phyloP scores from a whole-genome alignment of 768 basidiomycete genomes.

The Rubroboletus satanas region DNA sequence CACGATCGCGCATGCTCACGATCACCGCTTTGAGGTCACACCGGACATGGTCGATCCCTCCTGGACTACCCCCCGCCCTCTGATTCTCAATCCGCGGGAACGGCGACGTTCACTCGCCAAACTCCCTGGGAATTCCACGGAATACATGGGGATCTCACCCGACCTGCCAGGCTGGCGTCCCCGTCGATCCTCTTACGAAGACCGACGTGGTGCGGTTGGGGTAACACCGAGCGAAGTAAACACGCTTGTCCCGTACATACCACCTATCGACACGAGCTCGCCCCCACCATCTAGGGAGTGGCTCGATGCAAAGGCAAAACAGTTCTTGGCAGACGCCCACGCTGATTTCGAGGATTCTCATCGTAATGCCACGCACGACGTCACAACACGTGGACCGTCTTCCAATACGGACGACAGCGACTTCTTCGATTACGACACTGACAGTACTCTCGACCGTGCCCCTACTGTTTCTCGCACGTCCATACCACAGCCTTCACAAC shows the following conservation, averaged over 20 bases:
- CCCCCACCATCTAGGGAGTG: conserved; percentile 13
- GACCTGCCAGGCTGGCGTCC: conserved; percentile 21
- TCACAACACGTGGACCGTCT: background rate
- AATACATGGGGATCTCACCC: conserved; percentile 26
- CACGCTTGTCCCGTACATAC: conserved; percentile 23
- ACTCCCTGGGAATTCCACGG: conserved; percentile 11
- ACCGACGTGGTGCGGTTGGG: conserved; percentile 17
- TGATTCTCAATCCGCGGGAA: conserved; percentile 12
- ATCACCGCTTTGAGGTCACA: conserved; percentile 16
- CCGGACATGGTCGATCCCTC: conserved; percentile 12
- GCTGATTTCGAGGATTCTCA: conserved; percentile 8
- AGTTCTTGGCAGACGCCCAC: conserved; percentile 13
- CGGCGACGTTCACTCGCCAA: conserved; percentile 15
- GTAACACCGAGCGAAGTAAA: conserved; percentile 29
- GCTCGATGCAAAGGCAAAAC: conserved; percentile 17
- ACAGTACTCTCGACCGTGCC: conserved; percentile 15
- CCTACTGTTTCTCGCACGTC: background rate
- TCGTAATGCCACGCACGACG: background rate
- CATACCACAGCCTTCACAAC: background rate
- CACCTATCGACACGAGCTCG: conserved; percentile 19
- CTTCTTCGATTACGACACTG: conserved; percentile 22
- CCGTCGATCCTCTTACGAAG: conserved; percentile 26
- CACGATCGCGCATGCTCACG: conserved; percentile 26
- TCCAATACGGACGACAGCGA: conserved; percentile 5
- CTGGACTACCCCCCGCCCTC: conserved; percentile 7